Conservation (phyloP, 495 filamentous ascomycete species). For the Hypoxylon trugodes region DNA sequence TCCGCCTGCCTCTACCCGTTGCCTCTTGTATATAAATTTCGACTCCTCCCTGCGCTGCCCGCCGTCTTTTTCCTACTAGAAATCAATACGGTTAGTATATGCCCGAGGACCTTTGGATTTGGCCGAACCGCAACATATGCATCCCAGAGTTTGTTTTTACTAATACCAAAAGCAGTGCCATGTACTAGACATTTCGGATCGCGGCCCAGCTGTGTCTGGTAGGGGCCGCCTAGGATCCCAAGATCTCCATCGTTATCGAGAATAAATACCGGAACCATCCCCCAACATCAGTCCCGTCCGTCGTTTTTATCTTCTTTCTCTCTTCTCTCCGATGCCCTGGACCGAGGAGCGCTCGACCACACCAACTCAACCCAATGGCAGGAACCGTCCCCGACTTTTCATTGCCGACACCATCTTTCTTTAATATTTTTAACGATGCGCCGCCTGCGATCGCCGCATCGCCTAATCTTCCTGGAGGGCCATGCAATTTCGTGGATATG, state of each 20-base stretch:
- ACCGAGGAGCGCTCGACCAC: constrained; percentile 31
- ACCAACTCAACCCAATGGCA: constrained; percentile 62
- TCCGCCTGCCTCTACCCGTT: constrained; percentile 30
- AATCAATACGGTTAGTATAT: constrained; percentile 42
- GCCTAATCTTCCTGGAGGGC: constrained; percentile 59
- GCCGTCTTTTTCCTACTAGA: constrained; percentile 27
- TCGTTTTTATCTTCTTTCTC: constrained; percentile 22
- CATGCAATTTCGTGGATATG: constrained; percentile 70
- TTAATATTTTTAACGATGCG: constrained; percentile 59
- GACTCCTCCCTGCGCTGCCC: constrained; percentile 14
- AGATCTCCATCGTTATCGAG: constrained; percentile 32
- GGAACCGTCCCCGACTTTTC: constrained; percentile 53
- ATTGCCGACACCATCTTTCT: constrained; percentile 53
- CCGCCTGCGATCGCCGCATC: constrained; percentile 43
- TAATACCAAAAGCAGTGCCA: constrained; percentile 50
- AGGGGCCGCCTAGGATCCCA: constrained; percentile 39
- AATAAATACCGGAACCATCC: constrained; percentile 40
- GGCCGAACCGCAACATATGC: constrained; percentile 32
- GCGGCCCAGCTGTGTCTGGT: constrained; percentile 52
- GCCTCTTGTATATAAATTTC: constrained; percentile 45
- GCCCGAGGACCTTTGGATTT: constrained; percentile 43
- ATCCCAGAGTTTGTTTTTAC: constrained; percentile 30
- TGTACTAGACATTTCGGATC: constrained; percentile 54
- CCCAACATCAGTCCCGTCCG: constrained; percentile 29
- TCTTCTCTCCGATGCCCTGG: constrained; percentile 41